Evolutionary conservation across 306 rosid genomes (phyloP), one percentile per base, ranked within the genome.

Genomic region (Carpinus fangiana): DNA sequence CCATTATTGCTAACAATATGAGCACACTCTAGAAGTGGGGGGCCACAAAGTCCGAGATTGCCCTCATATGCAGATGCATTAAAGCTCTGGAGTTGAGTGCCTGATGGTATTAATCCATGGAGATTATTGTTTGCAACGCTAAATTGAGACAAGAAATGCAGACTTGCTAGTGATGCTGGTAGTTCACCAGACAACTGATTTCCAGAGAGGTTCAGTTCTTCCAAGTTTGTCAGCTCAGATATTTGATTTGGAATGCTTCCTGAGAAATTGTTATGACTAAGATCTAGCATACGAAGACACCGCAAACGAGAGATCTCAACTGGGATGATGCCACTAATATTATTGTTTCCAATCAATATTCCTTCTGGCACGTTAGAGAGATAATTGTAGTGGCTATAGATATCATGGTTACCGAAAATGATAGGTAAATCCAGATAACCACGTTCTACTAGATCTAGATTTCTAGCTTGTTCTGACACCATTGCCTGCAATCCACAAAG

Each of bases 101-200:
- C 46, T 18, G 9, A 12, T 7, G 72, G 79, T 48, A 62, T 75
- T 61, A 60, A 10, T 31, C 79, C 79, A 17, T 62, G 2, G 1
- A 75, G 26, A 4, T 34, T 48, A 62, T 75, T 75, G 62, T 12
- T 48, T 1, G 73, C 52, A 47, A 64, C 73, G 53, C 68, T 64
- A 13, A 76, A 64, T 0, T 3, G 17, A 31, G 26, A 21, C 79
- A 79, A 60, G 64, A 72, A 72, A 72, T 10, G 41, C 1, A 79
- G 41, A 9, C 7, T 60, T 5, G 50, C n/a, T 4, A 61, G 4
- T 20, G 72, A 21, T 12, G 51, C 9, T 4, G 82, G 82, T 12
- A 79, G n/a, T 5, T 61, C 14, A 6, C 82, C 82, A 2, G 52
- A 72, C 62, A 79, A 72, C 0, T 61, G 59, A 10, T 79, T 79